phyloP scores from a whole-genome alignment of 2,329 filamentous ascomycete genomes.

The Exophiala sideris region DNA sequence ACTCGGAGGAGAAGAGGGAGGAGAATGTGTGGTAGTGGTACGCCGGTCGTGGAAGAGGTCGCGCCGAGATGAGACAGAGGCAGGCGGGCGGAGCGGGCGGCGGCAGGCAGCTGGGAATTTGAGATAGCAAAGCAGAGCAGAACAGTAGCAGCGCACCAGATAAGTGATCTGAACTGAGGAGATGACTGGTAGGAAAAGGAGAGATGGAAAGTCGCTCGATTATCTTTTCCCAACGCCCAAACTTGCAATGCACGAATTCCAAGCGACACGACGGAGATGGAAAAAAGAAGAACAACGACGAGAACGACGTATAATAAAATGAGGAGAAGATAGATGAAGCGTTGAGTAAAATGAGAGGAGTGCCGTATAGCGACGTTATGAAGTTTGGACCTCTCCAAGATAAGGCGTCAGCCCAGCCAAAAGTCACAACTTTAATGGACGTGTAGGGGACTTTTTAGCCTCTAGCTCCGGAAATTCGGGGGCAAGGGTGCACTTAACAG shows the following conservation, averaged over 20 bases:
- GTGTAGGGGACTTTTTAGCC: too few species aligned
- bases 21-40: conserved; percentile 5
- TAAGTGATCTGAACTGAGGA: conserved; percentile 14
- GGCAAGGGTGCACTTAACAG: too few species aligned
- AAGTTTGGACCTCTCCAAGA: background rate
- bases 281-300: conserved; percentile 25
- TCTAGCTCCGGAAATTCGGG: too few species aligned
- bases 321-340: conserved; percentile 12
- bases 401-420: background rate
- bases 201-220: conserved; percentile 28
- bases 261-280: conserved; percentile 25
- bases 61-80: conserved; percentile 17
- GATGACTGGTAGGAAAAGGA: conserved; percentile 21
- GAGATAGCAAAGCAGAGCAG: conserved; percentile 22
- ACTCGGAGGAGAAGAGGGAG: conserved; percentile 10
- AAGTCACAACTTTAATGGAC: background rate
- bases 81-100: conserved; percentile 9
- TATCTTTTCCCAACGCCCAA: conserved; percentile 26
- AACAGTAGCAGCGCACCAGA: conserved; percentile 11
- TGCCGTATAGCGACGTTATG: background rate
- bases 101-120: background rate
- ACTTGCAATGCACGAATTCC: conserved; percentile 28
- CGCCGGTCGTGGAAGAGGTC: conserved; percentile 20
- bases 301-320: conserved; percentile 23
- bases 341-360: conserved; percentile 4